Percentiles rank a stretch among this genome's conserved stretches.
Conservation (phyloP, 257 asterid genomes). For the Rehmannia glutinosa region DNA sequence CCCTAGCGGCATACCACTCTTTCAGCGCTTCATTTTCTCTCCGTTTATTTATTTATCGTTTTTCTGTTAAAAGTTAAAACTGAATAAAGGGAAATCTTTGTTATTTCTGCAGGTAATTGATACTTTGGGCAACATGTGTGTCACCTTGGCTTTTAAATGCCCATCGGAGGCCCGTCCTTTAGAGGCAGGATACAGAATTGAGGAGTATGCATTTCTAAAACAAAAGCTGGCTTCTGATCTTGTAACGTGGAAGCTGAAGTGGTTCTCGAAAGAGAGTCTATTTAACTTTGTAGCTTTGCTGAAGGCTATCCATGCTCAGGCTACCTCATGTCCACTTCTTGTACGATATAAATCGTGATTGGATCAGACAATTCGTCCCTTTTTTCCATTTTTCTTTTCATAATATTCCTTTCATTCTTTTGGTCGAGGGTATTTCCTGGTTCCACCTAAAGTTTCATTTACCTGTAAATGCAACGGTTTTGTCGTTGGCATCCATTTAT, state of each 20-base stretch:
- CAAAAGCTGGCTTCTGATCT: not conserved
- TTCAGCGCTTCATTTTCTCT: too few relatives aligned
- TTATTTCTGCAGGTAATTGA: slow-evolving; percentile 39
- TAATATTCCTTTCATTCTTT: slow-evolving; percentile 35
- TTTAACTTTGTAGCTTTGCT: slow-evolving; percentile 34
- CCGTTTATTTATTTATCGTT: too few relatives aligned
- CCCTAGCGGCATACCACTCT: too few relatives aligned
- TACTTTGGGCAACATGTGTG: slow-evolving; percentile 17
- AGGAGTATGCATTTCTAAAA: slow-evolving; percentile 5
- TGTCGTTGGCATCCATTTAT: slow-evolving; percentile 24
- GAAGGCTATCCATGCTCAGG: too few relatives aligned
- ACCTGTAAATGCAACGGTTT: slow-evolving; percentile 19
- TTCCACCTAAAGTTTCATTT: not conserved
- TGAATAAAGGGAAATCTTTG: not conserved
- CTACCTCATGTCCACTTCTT: slow-evolving; percentile 22
- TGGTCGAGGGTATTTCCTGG: slow-evolving; percentile 21
- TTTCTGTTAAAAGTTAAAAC: too few relatives aligned
- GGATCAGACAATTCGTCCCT: not conserved
- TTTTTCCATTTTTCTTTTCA: not conserved
- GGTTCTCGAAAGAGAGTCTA: slow-evolving; percentile 36
- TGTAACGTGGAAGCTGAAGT: slow-evolving; percentile 39
- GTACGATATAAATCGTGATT: slow-evolving; percentile 7
- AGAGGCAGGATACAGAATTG: too few relatives aligned
- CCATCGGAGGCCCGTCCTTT: slow-evolving; percentile 11
- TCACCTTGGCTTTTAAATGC: slow-evolving; percentile 23